These are phyloP conservation scores for Calocybe cyanea DNA, from an alignment of 768 basidiomycete species.

Conservation along the genomic window DNA sequence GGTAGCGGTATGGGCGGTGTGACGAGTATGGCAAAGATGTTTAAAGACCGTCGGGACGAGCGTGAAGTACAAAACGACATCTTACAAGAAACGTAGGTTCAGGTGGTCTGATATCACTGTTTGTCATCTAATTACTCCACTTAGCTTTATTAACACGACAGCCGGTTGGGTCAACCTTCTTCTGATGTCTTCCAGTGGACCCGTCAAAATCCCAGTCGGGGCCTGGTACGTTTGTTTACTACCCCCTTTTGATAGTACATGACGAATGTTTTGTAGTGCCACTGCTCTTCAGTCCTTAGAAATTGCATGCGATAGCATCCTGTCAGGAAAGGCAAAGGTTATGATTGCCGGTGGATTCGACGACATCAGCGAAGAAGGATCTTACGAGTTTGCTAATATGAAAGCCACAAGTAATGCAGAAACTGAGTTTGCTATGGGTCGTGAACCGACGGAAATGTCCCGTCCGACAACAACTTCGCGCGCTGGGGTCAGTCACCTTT, in stretches of 20 bases:
- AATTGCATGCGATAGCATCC: slow-evolving; percentile 93
- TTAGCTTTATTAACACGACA: slow-evolving; percentile 97
- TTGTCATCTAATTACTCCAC: slow-evolving; percentile 6
- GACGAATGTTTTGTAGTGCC: slow-evolving; percentile 47
- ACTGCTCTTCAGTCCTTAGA: slow-evolving; percentile 97
- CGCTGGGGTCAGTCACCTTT: slow-evolving; percentile 63
- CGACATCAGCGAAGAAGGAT: slow-evolving; percentile 97
- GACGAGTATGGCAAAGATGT: slow-evolving; percentile 90
- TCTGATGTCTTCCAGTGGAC: slow-evolving; percentile 92
- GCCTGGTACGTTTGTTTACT: slow-evolving; percentile 66
- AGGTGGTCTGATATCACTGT: not conserved
- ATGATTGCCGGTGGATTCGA: slow-evolving; percentile 99
- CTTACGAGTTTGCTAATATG: slow-evolving; percentile 99
- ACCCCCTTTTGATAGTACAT: slow-evolving; percentile 2
- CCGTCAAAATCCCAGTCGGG: slow-evolving; percentile 98
- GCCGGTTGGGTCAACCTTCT: slow-evolving; percentile 98
- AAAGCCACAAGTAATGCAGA: slow-evolving; percentile 97
- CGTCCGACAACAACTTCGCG: slow-evolving; percentile 95
- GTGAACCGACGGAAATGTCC: slow-evolving; percentile 98
- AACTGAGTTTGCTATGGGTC: slow-evolving; percentile 97
- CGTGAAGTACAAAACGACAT: slow-evolving; percentile 98
- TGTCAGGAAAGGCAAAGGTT: slow-evolving; percentile 96
- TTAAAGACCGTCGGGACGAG: slow-evolving; percentile 97
- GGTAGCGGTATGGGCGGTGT: slow-evolving; percentile 99
- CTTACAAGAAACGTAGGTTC: slow-evolving; percentile 90